Evolutionary conservation across 192 early-diverging fungal genomes (phyloP), one percentile per base, ranked within the genome.

Genomic region (Coemansia erecta): DNA sequence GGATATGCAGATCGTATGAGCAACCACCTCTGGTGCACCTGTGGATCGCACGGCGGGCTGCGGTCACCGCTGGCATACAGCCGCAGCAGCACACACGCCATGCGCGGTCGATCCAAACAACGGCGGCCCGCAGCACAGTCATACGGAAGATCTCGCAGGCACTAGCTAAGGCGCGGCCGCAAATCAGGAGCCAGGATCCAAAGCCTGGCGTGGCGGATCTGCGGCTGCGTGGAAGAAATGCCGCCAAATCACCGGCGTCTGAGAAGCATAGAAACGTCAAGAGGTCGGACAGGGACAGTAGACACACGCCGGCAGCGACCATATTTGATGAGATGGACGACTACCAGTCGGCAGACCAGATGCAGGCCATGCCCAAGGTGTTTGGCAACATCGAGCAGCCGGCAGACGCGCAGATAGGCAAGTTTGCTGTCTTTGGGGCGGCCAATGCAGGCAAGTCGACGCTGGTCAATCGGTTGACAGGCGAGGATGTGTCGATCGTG

Each of bases 381-480:
- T 78, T 72, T 40, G 61, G 62, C 23, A 22, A 33, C 35, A 60
- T 87, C 14, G 50, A 63, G 48, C 89, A 90, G 63, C 89, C 89
- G 13, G 63, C 54, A 8, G 74, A 89, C 53, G 79, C 89, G 0
- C 74, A 85, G 45, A 65, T 86, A 9, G 63, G 73, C 23, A 86
- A 87, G 63, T 71, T 88, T 22, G 84, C 84, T 39, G 48, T 90
- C 8, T 64, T 90, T 23, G 89, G 89, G 15, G 82, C 85, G 23
- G 82, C 89, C 22, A 90, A 90, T 59, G 86, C 84, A 3, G 89
- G 89, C 28, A 90, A 90, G 60, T 90, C 89, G 1, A 90, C 89
- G n/a, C 63, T 90, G 50, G 67, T 90, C n/a, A 90, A 90, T 60
- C 70, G 80, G 26, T 66, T 90, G 10, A 70, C 85, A 4, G 85